Evolutionary conservation across 225 moss, liverwort and hornwort species (phyloP), one percentile per base, ranked within the genome.

Genomic region (Takakia lepidozioides): DNA sequence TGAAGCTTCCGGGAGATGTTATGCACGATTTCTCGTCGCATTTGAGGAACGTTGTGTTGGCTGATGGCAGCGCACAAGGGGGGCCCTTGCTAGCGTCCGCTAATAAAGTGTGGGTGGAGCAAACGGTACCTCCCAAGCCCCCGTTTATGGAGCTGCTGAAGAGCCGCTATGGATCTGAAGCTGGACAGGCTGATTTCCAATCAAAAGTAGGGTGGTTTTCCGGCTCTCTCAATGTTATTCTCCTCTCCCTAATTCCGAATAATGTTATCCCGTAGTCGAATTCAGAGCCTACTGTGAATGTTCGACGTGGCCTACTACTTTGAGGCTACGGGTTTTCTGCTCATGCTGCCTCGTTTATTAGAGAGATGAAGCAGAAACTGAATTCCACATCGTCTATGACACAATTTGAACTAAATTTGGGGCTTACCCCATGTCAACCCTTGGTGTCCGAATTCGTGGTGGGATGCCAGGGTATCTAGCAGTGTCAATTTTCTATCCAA

Each of bases 31-130:
- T 78, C 46, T 54, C 71, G 21, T 41, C 71, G 7, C 74, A 78
- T 21, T 45, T 83, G 44, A 78, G 68, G 46, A 67, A 59, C 37
- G 52, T 77, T 15, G 46, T 84, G 52, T 59, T 77, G 55, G 64
- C 58, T 7, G 80, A 84, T 29, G 74, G 49, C 3, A 67, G 62
- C 25, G 57, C 52, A 13, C 41, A 61, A 1, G n/a, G n/a, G n/a
- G 64, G 84, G 10, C 71, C 74, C 2, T 37, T 55, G 32, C 5
- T 87, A 30, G 47, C 67, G 2, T 58, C 67, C 10, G 80, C 71
- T 1, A 87, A 73, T 14, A 61, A 72, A 23, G 59, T 87, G 45
- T 87, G 83, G 80, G 67, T 78, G 28, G 87, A 87, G 27, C 47
- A 71, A 36, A 66, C 57, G 28, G 36, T 74, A 38, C 57, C 62